A percentile compares a stretch with the other conserved stretches of the same genome.
Evolutionary conservation across 2,329 filamentous ascomycete genomes (phyloP).

Genomic region (Berkeleyomyces basicola): DNA sequence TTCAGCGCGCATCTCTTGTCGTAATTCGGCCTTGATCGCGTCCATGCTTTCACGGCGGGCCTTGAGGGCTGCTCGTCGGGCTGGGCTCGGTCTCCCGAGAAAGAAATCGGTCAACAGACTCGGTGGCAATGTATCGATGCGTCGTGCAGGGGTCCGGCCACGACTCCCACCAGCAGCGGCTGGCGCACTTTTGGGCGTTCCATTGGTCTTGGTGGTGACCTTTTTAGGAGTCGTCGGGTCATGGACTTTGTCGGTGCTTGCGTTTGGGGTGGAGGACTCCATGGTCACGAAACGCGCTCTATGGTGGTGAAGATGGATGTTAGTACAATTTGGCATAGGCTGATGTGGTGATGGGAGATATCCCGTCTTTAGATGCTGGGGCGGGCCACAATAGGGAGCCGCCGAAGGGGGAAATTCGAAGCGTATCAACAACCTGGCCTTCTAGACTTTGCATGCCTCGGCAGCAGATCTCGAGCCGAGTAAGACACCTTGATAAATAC

Average conservation of each 20-base stretch:
- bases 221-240: conserved; percentile 11
- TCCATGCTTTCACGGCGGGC: conserved; percentile 42
- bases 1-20: conserved; percentile 23
- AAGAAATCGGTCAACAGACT: conserved; percentile 42
- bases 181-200: conserved; percentile 28
- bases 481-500: not conserved
- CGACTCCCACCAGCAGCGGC: conserved; percentile 19
- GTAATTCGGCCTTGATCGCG: conserved; percentile 36
- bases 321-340: not conserved
- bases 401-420: not conserved
- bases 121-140: conserved; percentile 24
- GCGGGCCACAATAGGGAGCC: not conserved
- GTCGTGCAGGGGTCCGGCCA: conserved; percentile 25
- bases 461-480: not conserved
- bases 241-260: conserved; percentile 11
- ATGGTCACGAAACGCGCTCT: conserved; percentile 8
- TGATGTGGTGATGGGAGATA: not conserved
- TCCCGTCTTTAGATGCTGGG: not conserved
- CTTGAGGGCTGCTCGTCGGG: conserved; percentile 35
- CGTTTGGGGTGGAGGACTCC: conserved; percentile 6
- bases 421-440: conserved; percentile 1
- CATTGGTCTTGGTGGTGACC: conserved; percentile 3
- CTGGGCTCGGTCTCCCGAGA: conserved; percentile 37
- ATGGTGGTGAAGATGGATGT: not conserved
- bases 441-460: not conserved